Percentiles rank a stretch among this genome's conserved stretches.
Conservation (phyloP, 805 yeast species). For the Candida dendrica region DNA sequence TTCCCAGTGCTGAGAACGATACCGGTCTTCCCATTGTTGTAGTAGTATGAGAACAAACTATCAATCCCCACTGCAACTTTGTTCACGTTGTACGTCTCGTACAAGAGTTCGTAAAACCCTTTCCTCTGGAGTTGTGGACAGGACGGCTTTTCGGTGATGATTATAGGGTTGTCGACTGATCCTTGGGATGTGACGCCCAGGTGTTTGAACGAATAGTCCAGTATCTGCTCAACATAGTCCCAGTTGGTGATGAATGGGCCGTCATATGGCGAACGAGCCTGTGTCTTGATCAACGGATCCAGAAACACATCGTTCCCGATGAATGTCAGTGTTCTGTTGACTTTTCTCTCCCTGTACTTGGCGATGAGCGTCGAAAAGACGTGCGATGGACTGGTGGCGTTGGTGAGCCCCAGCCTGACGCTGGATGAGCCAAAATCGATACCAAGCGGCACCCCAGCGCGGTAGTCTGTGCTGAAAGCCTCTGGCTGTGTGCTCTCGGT, state of each 20-base stretch:
- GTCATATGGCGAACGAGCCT: slow-evolving; percentile 76
- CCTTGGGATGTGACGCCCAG: slow-evolving; percentile 50
- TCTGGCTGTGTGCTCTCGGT: slow-evolving; percentile 25
- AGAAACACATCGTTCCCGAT: slow-evolving; percentile 78
- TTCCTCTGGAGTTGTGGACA: slow-evolving; percentile 63
- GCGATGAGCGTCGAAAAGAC: slow-evolving; percentile 65
- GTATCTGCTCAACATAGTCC: slow-evolving; percentile 77
- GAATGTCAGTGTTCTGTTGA: slow-evolving; percentile 53
- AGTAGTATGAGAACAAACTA: slow-evolving; percentile 67
- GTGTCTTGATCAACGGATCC: slow-evolving; percentile 63
- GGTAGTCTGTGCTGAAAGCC: slow-evolving; percentile 42
- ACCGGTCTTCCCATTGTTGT: slow-evolving; percentile 54
- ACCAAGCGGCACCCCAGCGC: slow-evolving; percentile 65
- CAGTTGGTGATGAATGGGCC: slow-evolving; percentile 84
- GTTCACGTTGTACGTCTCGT: slow-evolving; percentile 77
- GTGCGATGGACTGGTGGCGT: slow-evolving; percentile 41
- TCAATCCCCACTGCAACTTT: slow-evolving; percentile 78
- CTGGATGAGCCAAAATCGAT: slow-evolving; percentile 74
- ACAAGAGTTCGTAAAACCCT: slow-evolving; percentile 72
- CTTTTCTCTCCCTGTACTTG: slow-evolving; percentile 70
- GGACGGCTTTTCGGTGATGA: slow-evolving; percentile 74
- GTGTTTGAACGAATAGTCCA: slow-evolving; percentile 81
- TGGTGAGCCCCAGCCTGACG: slow-evolving; percentile 54
- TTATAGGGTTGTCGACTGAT: slow-evolving; percentile 69
- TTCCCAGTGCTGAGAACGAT: slow-evolving; percentile 79